Evolutionary conservation across 2,329 filamentous ascomycete species (phyloP).

Genomic region (Cephalotrichum gorgonifer): DNA sequence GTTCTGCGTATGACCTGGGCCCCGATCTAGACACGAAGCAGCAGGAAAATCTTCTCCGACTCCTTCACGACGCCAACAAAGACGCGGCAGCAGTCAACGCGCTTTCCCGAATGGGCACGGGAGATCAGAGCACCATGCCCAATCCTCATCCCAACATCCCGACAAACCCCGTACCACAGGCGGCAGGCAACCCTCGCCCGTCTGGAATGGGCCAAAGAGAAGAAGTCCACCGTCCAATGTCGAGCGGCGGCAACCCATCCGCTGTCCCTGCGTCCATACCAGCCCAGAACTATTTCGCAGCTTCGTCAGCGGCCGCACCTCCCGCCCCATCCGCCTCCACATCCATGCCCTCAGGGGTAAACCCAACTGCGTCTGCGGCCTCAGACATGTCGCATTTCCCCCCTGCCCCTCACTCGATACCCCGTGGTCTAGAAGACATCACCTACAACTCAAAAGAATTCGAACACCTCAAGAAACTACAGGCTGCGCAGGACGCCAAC

Average conservation of each 20-base stretch:
- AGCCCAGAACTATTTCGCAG: constrained; percentile 10
- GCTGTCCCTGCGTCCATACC: constrained; percentile 1
- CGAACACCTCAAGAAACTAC: constrained; percentile 66
- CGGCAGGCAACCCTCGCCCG: not conserved
- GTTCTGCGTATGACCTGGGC: constrained; percentile 36
- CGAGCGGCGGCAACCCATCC: not conserved
- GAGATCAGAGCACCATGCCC: not conserved
- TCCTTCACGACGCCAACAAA: constrained; percentile 55
- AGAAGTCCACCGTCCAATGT: constrained; percentile 14
- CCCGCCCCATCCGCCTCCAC: constrained; percentile 11
- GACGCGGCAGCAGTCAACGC: constrained; percentile 9
- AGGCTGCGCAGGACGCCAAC: constrained; percentile 66
- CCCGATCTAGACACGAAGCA: constrained; percentile 47
- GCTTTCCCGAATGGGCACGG: not conserved
- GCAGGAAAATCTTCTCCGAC: constrained; percentile 53
- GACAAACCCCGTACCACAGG: constrained; percentile 4
- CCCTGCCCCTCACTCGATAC: constrained; percentile 30
- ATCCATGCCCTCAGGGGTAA: constrained; percentile 9
- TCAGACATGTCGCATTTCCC: constrained; percentile 35
- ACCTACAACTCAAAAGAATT: constrained; percentile 64
- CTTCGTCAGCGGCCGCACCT: constrained; percentile 4
- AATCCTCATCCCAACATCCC: constrained; percentile 16
- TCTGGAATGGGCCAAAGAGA: constrained; percentile 7
- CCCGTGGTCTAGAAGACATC: constrained; percentile 51
- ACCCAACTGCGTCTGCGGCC: constrained; percentile 13